Percentiles rank a stretch among this genome's conserved stretches.
Conservation (phyloP, 768 basidiomycete genomes). For the Lactarius pseudohatsudake region DNA sequence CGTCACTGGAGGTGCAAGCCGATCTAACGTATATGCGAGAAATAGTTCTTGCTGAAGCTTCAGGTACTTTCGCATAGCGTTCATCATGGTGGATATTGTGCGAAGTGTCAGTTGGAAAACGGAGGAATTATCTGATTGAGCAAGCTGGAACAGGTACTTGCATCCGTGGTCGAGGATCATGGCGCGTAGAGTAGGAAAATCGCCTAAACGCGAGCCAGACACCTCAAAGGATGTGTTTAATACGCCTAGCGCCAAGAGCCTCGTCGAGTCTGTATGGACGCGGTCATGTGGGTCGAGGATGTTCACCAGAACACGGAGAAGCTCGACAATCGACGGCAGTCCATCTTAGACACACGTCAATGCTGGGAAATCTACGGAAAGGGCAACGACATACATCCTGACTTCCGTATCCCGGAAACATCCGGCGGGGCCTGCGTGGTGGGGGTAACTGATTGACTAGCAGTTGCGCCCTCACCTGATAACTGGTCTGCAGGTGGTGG, state of each 20-base stretch:
- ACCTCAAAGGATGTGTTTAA: conserved; percentile 87
- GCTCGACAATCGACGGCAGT: conserved; percentile 85
- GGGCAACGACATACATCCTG: conserved; percentile 14
- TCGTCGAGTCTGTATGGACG: conserved; percentile 94
- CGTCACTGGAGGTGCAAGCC: conserved; percentile 63
- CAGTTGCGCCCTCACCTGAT: neutral
- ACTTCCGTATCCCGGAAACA: neutral
- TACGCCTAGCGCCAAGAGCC: conserved; percentile 82
- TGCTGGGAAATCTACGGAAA: neutral
- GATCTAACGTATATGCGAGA: conserved; percentile 90
- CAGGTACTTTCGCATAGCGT: conserved; percentile 79
- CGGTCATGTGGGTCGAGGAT: conserved; percentile 94
- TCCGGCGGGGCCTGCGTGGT: neutral
- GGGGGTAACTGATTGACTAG: conserved; percentile 9
- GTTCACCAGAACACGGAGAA: conserved; percentile 91
- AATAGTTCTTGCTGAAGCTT: conserved; percentile 96
- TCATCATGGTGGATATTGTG: conserved; percentile 83
- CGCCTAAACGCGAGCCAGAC: conserved; percentile 70
- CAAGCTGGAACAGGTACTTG: conserved; percentile 96
- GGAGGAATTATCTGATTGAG: conserved; percentile 80
- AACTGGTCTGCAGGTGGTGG: neutral
- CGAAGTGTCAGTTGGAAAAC: conserved; percentile 82
- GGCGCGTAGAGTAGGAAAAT: conserved; percentile 72
- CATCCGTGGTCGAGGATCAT: conserved; percentile 88
- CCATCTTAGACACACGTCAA: conserved; percentile 57